These are phyloP conservation scores for Clitopilus hobsonii DNA, from an alignment of 768 basidiomycete species.

Conservation along the genomic window DNA sequence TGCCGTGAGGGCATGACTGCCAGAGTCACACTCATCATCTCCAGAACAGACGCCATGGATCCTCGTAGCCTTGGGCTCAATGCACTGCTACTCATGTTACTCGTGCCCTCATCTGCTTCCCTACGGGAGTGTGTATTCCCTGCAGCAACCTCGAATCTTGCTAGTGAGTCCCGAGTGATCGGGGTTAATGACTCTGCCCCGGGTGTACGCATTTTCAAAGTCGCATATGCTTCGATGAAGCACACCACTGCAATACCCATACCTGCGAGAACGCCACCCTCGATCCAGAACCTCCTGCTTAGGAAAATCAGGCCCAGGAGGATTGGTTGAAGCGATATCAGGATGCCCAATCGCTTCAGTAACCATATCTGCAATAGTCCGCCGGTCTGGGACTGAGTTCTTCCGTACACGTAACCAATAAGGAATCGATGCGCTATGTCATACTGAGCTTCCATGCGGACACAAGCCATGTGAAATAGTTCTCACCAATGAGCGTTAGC, in stretches of 20 bases:
- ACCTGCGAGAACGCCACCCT: conserved; percentile 61
- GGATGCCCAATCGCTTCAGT: conserved; percentile 65
- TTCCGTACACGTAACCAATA: conserved; percentile 72
- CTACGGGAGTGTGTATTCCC: conserved; percentile 26
- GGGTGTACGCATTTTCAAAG: conserved; percentile 42
- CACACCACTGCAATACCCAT: conserved; percentile 48
- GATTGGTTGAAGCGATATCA: conserved; percentile 68
- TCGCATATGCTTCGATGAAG: conserved; percentile 58
- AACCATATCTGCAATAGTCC: conserved; percentile 75
- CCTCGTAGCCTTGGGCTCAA: conserved; percentile 48
- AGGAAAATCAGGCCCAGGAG: conserved; percentile 71
- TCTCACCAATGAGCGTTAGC: conserved; percentile 57
- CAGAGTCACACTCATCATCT: conserved; percentile 79
- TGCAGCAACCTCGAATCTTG: conserved; percentile 45
- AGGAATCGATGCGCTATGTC: conserved; percentile 74
- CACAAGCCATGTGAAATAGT: not conserved
- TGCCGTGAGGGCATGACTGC: conserved; percentile 66
- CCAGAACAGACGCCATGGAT: conserved; percentile 76
- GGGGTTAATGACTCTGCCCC: conserved; percentile 45
- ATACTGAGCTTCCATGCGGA: conserved; percentile 2
- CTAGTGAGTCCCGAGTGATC: conserved; percentile 54
- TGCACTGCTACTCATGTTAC: conserved; percentile 39
- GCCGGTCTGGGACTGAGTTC: conserved; percentile 71
- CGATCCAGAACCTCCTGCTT: conserved; percentile 62
- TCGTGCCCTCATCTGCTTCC: conserved; percentile 47